Evolutionary conservation across 1,284 basidiomycete species (phyloP), one percentile per base, ranked within the genome.

Genomic region (Stygiomarasmius scandens): DNA sequence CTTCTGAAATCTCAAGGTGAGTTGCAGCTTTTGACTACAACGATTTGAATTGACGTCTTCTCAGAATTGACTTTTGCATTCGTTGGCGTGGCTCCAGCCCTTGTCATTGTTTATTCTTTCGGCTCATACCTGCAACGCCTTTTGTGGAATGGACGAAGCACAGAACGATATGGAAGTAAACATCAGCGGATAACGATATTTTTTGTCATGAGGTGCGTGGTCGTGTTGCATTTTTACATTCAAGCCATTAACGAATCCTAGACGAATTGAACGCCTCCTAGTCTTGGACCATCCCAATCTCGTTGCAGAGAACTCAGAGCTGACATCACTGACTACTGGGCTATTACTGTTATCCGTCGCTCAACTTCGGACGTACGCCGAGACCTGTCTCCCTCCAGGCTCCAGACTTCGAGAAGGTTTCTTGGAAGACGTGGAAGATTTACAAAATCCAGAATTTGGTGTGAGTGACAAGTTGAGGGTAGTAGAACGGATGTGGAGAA

Each of bases 61-160:
- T n/a, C 16, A 56, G 94, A 98, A 71, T 80, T 99, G 29, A 97
- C 97, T 1, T 98, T 99, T 66, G 96, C 93, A 1, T 98, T 98
- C 63, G 95, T 98, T 58, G 96, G 96, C 63, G 90, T 99, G 12
- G 96, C 96, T 0, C 96, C 96, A 1, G 89, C 92, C 0, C 75
- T 98, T 19, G 85, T 89, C 1, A 79, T 98, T 45, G 81, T 96
- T 2, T 96, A 96, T 65, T 78, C 89, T 1, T 63, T 84, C 8
- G 79, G 81, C 10, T 82, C 83, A 4, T 87, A 83, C 70, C 41
- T 89, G 10, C 68, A 76, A 2, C 68, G 74, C 2, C 58, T 85
- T 12, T 86, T 80, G 79, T 69, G 67, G 1, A 80, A 80, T 19
- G 78, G 78, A 6, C 71, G 70, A 54, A 80, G 81, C 22, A 70